These are phyloP conservation scores for Colletotrichum sp. DNA, from an alignment of 2,329 filamentous ascomycete genomes.

Conservation along the genomic window DNA sequence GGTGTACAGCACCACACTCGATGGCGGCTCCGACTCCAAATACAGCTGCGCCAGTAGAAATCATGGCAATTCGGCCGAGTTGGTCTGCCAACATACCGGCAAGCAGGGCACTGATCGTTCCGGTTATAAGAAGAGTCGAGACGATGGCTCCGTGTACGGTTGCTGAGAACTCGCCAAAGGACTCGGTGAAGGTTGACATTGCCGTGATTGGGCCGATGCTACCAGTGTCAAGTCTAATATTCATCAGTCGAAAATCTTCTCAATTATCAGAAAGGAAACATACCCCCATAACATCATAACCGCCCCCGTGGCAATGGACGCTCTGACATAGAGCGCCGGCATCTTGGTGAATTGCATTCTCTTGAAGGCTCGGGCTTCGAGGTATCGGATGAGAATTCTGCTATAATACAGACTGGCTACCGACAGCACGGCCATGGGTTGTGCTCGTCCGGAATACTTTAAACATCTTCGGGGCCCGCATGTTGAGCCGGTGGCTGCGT, in stretches of 20 bases:
- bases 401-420: not conserved
- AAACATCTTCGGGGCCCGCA: not conserved
- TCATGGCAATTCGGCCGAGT: slow-evolving; percentile 57
- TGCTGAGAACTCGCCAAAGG: slow-evolving; percentile 57
- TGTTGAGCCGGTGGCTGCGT: not conserved
- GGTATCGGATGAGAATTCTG: not conserved
- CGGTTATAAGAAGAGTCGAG: slow-evolving; percentile 63
- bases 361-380: not conserved
- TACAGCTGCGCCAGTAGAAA: slow-evolving; percentile 54
- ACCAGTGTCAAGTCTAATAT: slow-evolving; percentile 42
- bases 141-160: slow-evolving; percentile 64
- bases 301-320: not conserved
- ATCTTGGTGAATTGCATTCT: not conserved
- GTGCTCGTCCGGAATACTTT: not conserved
- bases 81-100: slow-evolving; percentile 59
- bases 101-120: slow-evolving; percentile 62
- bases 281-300: not conserved
- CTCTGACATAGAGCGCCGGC: not conserved
- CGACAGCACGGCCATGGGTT: not conserved
- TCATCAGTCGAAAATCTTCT: not conserved
- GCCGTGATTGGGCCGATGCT: slow-evolving; percentile 65
- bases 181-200: slow-evolving; percentile 55
- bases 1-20: slow-evolving; percentile 34
- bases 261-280: not conserved
- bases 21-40: slow-evolving; percentile 58